Base-by-base conservation (phyloP, 1,284 basidiomycete genomes). In the Moesziomyces parantarcticus region DNA sequence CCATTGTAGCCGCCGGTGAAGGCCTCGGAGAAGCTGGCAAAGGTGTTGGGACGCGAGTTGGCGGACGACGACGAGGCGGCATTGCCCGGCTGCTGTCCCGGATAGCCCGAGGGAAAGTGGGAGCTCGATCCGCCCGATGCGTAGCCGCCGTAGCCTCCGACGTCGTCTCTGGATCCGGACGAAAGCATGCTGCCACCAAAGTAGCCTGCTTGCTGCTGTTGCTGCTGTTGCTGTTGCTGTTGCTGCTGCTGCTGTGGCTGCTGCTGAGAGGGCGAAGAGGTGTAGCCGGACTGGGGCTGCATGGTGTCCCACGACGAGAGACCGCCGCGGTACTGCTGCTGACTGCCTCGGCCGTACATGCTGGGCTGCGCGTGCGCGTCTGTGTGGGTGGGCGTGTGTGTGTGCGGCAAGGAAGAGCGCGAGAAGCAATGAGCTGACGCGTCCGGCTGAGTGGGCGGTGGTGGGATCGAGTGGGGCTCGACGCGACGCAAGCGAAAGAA, bases 271-370 rank as follows among this genome's bases (percentile, higher is more conserved):
- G 59, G 66, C 2, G 59, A 59, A 6, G 59, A 69, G 51, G 59
- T 44, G 59, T 62, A 69, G 5, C 59, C 59, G 18, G 59, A 62
- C 21, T 69, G 59, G 3, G 56, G 55, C 34, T 63, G 59, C 66
- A 69, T 62, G 8, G 41, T 42, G 44, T 69, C 66, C 66, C 66
- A 69, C 34, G 65, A 61, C 25, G 65, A 68, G n/a, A 68, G 36
- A 52, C 58, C 65, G 40, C 58, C 58, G 29, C 66, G 66, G 41
- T 69, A 69, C 23, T 69, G 66, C 52, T 69, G 66, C 49, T 69
- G 66, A 50, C 66, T 56, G 20, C 66, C 51, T 51, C 66, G 59
- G 49, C 66, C 66, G 66, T 69, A 69, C 66, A 69, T 69, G 43
- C 1, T 62, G 29, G 29, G 29, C 29, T 36, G 34, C 29, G 29